Base-by-base conservation (phyloP, 208 protist genomes). In the Giardia duodenalis region DNA sequence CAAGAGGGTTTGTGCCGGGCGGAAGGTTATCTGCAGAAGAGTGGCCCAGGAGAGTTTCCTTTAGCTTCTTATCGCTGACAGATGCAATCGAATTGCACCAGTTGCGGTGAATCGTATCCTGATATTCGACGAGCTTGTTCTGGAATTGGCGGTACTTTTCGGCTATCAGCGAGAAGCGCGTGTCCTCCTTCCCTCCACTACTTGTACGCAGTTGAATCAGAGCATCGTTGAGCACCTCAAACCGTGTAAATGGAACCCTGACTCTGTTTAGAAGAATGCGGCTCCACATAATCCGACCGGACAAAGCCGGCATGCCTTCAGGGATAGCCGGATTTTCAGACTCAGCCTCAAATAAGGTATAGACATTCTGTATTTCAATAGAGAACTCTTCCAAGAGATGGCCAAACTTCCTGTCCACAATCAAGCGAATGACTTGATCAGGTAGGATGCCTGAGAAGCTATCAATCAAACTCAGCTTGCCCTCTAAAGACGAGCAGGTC, bases 261-360 rank as follows among this genome's bases (percentile, higher is more conserved):
- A 92, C 1, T 39, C 88, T 10, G 0, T 67, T 46, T 0, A 57
- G 42, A 48, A 92, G 44, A 0, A 45, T 42, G 45, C 57, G 67
- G 46, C 39, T 30, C 92, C 92, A 93, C 0, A 44, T 19, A 47
- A 93, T 2, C 4, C 42, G 0, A 57, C 92, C 92, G 0, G 88
- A 47, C 4, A 88, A 2, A 44, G 87, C 0, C 0, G 92, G 88
- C 88, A 92, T 92, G 43, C 91, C 91, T 0, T 46, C 1, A 0
- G 1, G 0, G 1, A 92, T 19, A 2, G 10, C 0, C 4, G 92
- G 87, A 30, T 1, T 88, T 1, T 44, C 92, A 19, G 0, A 47
- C 1, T 87, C 19, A 0, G 46, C 30, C 44, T 4, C 44, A 48
- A 93, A 93, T 45, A 67, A 2, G 4, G 3, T 44, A 1, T 30